Evolutionary conservation across 768 basidiomycete species (phyloP).

Genomic region (Pleurotus tuoliensis): DNA sequence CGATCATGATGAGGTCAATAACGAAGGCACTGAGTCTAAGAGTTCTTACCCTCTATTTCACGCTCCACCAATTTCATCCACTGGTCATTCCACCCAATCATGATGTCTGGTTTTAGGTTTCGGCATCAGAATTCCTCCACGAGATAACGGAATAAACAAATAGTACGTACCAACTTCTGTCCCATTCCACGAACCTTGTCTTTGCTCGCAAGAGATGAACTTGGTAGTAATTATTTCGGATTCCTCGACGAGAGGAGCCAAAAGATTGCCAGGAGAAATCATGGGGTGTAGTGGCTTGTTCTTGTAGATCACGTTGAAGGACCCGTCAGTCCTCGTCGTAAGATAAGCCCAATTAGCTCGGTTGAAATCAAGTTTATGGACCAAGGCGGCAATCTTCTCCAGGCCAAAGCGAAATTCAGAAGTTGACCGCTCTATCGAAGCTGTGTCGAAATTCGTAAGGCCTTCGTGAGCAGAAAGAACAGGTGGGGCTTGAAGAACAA

Average conservation of each 20-base stretch:
- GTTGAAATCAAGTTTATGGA: slow-evolving; percentile 28
- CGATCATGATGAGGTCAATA: background rate
- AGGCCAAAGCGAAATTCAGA: background rate
- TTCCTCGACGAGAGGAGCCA: slow-evolving; percentile 32
- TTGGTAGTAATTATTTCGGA: slow-evolving; percentile 31
- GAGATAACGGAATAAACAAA: no score
- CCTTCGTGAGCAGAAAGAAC: slow-evolving; percentile 2
- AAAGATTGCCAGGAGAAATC: slow-evolving; percentile 23
- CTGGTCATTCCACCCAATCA: slow-evolving; percentile 13
- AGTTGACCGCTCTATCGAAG: background rate
- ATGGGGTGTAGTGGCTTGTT: slow-evolving; percentile 19
- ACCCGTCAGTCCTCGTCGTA: slow-evolving; percentile 18
- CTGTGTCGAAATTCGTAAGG: background rate
- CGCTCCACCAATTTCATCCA: slow-evolving; percentile 1
- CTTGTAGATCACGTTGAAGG: slow-evolving; percentile 26
- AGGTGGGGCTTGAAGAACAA: slow-evolving; percentile 14
- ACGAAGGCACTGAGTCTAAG: background rate
- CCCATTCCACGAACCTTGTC: slow-evolving; percentile 16
- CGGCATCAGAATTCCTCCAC: no score
- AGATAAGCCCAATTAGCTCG: slow-evolving; percentile 34
- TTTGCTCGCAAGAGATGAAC: slow-evolving; percentile 17
- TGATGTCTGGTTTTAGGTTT: slow-evolving; percentile 8
- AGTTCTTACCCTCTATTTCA: slow-evolving; percentile 1
- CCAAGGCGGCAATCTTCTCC: slow-evolving; percentile 16
- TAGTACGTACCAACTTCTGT: slow-evolving; percentile 9